These are phyloP conservation scores for Lentinus brumalis DNA, from an alignment of 768 basidiomycete species.

Conservation along the genomic window DNA sequence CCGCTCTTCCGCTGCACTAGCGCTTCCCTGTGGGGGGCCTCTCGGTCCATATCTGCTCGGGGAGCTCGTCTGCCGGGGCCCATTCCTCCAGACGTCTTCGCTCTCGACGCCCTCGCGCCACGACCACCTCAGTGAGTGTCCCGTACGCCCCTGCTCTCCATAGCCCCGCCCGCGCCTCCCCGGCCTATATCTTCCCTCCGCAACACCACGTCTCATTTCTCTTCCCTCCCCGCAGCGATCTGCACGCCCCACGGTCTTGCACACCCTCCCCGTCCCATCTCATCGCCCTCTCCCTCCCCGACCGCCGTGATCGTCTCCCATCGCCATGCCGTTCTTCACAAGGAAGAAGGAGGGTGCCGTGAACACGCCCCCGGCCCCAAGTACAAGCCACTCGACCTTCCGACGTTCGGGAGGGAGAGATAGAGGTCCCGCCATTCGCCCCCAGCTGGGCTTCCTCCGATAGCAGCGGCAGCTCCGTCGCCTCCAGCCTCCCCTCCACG, in stretches of 20 bases:
- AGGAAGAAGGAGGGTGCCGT: constrained; percentile 8
- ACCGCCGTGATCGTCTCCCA: neutral
- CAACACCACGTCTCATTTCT: neutral
- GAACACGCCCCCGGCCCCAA: constrained; percentile 18
- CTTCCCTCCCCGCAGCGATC: neutral
- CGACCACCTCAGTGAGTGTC: constrained; percentile 19
- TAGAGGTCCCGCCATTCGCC: constrained; percentile 3
- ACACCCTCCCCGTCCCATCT: neutral
- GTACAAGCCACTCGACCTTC: constrained; percentile 15
- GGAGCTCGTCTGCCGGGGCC: constrained; percentile 21
- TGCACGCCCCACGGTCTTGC: neutral
- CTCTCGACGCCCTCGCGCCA: constrained; percentile 5
- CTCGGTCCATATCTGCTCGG: constrained; percentile 27
- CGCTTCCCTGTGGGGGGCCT: constrained; percentile 25
- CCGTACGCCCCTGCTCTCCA: constrained; percentile 1
- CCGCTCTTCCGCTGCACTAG: constrained; percentile 16
- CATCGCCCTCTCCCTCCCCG: neutral
- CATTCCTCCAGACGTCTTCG: constrained; percentile 10
- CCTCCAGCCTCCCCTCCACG: constrained; percentile 14
- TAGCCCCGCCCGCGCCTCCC: neutral
- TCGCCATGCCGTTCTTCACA: constrained; percentile 8
- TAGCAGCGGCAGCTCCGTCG: constrained; percentile 13
- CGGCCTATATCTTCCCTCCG: neutral
- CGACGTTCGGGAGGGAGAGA: constrained; percentile 11
- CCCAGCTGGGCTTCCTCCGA: constrained; percentile 19